Percentiles rank a stretch among this genome's conserved stretches.
These are phyloP conservation scores for Spiromastix sp. DNA, from an alignment of 2,329 filamentous ascomycete species.

Conservation along the genomic window DNA sequence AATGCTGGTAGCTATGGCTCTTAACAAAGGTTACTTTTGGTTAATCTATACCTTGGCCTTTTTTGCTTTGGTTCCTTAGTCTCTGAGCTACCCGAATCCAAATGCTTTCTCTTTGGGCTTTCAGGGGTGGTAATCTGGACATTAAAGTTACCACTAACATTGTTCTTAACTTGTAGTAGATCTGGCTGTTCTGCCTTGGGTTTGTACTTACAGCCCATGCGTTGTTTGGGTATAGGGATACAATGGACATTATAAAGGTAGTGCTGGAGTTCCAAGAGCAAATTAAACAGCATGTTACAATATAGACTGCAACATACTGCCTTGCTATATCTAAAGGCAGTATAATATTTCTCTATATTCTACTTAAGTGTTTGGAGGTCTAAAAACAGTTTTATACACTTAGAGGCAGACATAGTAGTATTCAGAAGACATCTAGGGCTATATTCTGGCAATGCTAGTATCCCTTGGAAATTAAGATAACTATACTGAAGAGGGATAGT, in stretches of 20 bases:
- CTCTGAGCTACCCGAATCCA: not conserved
- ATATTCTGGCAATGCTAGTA: slow-evolving; percentile 2
- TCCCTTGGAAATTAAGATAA: slow-evolving; percentile 4
- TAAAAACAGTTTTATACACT: not conserved
- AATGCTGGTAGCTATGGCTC: not conserved
- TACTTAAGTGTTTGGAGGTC: not conserved
- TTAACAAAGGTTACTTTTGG: not conserved
- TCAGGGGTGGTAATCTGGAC: not conserved
- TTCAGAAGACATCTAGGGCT: not conserved
- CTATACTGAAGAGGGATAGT: slow-evolving; percentile 5
- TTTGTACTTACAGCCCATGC: not conserved
- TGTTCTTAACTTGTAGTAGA: not conserved
- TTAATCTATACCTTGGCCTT: not conserved
- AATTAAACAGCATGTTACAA: slow-evolving; percentile 3
- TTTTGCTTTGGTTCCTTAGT: not conserved
- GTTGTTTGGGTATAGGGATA: slow-evolving; percentile 1
- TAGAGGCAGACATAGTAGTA: not conserved
- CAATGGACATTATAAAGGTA: slow-evolving; percentile 2
- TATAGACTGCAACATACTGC: not conserved
- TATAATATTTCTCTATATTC: not conserved
- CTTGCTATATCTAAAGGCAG: not conserved
- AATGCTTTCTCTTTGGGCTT: not conserved
- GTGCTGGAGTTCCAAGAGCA: slow-evolving; percentile 1
- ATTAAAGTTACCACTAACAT: not conserved
- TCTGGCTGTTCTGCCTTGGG: not conserved